Conservation (phyloP, 1,284 basidiomycete genomes). For the Ustilago nuda region DNA sequence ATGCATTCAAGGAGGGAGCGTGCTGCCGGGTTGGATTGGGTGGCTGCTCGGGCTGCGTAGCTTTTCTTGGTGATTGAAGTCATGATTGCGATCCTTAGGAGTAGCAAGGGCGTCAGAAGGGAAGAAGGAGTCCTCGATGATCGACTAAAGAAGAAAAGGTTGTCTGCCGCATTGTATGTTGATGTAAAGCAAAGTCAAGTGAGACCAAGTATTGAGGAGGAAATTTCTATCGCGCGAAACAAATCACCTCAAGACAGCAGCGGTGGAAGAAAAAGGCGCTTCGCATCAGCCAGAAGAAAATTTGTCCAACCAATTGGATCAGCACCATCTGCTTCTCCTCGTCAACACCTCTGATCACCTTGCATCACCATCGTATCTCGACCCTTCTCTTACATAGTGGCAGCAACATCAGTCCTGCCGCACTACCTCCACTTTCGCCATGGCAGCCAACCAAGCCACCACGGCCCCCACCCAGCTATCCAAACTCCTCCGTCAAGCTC, state of each 20-base stretch:
- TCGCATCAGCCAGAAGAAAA: not conserved
- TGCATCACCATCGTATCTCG: not conserved
- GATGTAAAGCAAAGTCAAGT: not conserved
- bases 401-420: not conserved
- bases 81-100: constrained; percentile 11
- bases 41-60: constrained; percentile 56
- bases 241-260: constrained; percentile 27
- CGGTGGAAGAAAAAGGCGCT: constrained; percentile 23
- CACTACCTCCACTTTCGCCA: not conserved
- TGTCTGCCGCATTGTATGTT: not conserved
- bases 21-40: constrained; percentile 61
- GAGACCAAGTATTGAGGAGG: not conserved
- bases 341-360: constrained; percentile 6
- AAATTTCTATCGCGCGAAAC: constrained; percentile 36
- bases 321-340: not conserved
- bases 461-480: constrained; percentile 52
- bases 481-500: constrained; percentile 57
- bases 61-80: constrained; percentile 48
- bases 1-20: constrained; percentile 79
- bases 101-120: not conserved
- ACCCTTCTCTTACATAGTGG: not conserved
- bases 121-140: constrained; percentile 23
- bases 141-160: constrained; percentile 35
- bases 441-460: constrained; percentile 35
- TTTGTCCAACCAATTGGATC: not conserved